Evolutionary conservation across 2,329 filamentous ascomycete species (phyloP).

Genomic region (Aspergillus texensis): DNA sequence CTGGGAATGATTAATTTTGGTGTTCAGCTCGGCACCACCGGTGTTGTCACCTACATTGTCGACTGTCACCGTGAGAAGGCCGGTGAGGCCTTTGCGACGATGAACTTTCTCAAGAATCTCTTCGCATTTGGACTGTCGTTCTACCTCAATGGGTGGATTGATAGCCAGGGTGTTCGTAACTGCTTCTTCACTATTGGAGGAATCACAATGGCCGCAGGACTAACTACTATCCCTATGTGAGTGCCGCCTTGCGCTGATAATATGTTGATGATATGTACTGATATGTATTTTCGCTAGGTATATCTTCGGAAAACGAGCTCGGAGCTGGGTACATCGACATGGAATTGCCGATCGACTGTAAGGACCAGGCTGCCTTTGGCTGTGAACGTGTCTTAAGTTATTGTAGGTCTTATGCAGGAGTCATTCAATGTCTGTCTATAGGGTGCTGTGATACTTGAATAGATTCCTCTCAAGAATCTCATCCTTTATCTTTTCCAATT

Average conservation of each 20-base stretch:
- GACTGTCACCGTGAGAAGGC: not conserved
- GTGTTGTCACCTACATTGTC: not conserved
- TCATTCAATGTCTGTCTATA: not conserved
- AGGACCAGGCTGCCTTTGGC: not conserved
- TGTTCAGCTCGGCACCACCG: not conserved
- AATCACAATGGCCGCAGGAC: slow-evolving; percentile 34
- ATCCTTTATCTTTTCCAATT: not conserved
- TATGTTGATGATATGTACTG: not conserved
- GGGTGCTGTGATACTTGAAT: not conserved
- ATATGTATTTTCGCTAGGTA: not conserved
- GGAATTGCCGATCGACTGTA: not conserved
- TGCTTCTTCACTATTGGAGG: slow-evolving; percentile 44
- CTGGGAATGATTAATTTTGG: not conserved
- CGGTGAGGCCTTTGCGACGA: not conserved
- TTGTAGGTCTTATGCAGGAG: not conserved
- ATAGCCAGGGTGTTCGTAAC: slow-evolving; percentile 38
- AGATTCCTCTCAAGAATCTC: not conserved
- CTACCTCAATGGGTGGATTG: slow-evolving; percentile 46
- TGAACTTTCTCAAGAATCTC: not conserved
- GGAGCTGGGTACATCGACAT: not conserved
- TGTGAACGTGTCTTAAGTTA: not conserved
- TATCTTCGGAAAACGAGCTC: not conserved
- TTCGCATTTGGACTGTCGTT: slow-evolving; percentile 34
- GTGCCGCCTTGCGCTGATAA: not conserved
- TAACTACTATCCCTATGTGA: slow-evolving; percentile 16